Base-by-base conservation (phyloP, 2,329 filamentous ascomycete species). In the Penicillium sp. region DNA sequence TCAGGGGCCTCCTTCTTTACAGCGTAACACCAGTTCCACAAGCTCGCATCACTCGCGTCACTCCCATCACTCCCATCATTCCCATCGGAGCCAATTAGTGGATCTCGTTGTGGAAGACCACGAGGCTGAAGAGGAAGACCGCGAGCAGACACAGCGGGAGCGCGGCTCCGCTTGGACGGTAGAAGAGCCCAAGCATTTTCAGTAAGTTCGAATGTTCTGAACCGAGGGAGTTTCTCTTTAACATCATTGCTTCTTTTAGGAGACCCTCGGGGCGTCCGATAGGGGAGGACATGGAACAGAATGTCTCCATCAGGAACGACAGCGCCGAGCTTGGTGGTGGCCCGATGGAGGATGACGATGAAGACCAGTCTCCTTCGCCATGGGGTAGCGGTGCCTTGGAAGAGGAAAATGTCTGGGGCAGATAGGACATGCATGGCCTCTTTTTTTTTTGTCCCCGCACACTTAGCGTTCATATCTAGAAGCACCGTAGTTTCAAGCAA, bases 81-180 rank as follows among this genome's bases (percentile, higher is more conserved):
- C 81, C 1, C 76, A 78, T 54, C 73, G 72, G 51, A 82, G 80
- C 54, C 83, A 86, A 56, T 69, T 86, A 4, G 82, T 86, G 9
- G 83, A 86, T 61, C 68, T 86, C 4, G 77, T 85, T 0, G 79
- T 86, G 7, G 82, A 85, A 67, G 81, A 86, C 60, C 75, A 68
- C 39, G 66, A 80, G 40, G 82, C 81, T 5, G 82, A 85, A 60
- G 76, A 81, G 46, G 71, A 78, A 40, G 81, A 85, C 50, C 76
- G 80, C 41, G 77, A 79, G n/a, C 74, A 81, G 44, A 77, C 78
- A 9, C 74, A 80, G 45, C 82, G 82, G 61, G 81, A 84, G 65
- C 78, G 80, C 42, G 78, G 81, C 26, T 74, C 81, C 26, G 77
- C 73, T 13, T 82, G 79, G 77, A 82, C 83, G 53, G 74, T 76